Conservation (phyloP, 257 asterid species). For the Primulina huaijiensis region DNA sequence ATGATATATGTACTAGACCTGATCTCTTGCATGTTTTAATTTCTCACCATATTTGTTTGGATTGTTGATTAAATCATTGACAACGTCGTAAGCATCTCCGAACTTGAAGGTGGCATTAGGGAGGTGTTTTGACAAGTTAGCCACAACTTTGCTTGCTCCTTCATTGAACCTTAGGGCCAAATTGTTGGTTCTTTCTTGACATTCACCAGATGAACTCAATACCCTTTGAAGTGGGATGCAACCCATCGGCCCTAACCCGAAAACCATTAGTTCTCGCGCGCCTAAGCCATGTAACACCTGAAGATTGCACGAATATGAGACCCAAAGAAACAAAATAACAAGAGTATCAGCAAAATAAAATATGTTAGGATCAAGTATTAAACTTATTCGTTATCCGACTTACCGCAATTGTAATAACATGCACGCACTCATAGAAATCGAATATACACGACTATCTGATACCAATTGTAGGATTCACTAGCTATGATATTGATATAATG, state of each 20-base stretch:
- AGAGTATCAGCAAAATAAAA: too few relatives aligned
- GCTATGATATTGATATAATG: too few relatives aligned
- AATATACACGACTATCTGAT: too few relatives aligned
- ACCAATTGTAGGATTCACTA: too few relatives aligned
- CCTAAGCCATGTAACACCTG: slow-evolving; percentile 70
- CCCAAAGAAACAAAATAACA: neutral
- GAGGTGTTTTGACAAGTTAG: slow-evolving; percentile 39
- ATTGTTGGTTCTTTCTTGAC: slow-evolving; percentile 73
- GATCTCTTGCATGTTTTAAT: neutral
- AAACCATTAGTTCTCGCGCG: slow-evolving; percentile 67
- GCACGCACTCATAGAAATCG: too few relatives aligned
- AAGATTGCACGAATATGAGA: neutral
- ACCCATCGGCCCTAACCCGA: slow-evolving; percentile 95
- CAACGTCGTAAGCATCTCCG: slow-evolving; percentile 92
- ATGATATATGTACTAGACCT: neutral
- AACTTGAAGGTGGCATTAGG: slow-evolving; percentile 67
- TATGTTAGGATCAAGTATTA: too few relatives aligned
- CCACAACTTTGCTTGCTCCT: slow-evolving; percentile 42
- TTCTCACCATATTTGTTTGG: slow-evolving; percentile 63
- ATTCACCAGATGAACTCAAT: slow-evolving; percentile 52
- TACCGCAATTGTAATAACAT: too few relatives aligned
- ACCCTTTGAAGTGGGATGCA: slow-evolving; percentile 94
- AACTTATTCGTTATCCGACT: too few relatives aligned
- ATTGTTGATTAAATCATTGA: slow-evolving; percentile 53
- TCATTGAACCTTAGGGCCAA: slow-evolving; percentile 62